Evolutionary conservation across 495 filamentous ascomycete genomes (phyloP).

Genomic region (Aspergillus steynii): DNA sequence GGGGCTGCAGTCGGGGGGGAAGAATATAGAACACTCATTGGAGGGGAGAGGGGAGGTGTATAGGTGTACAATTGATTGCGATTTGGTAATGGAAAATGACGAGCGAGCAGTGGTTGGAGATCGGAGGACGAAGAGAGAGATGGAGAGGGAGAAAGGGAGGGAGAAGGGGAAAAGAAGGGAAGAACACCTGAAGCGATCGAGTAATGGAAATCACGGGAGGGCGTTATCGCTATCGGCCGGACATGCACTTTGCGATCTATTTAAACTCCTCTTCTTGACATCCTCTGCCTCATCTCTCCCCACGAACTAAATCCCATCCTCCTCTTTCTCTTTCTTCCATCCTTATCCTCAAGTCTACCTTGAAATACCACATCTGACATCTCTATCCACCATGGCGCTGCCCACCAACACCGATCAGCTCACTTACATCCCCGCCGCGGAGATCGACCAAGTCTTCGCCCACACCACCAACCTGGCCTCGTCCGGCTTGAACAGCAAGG

Average conservation of each 20-base stretch:
- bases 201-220: conserved; percentile 16
- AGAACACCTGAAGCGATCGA: conserved; percentile 15
- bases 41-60: conserved; percentile 4
- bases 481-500: conserved; percentile 65
- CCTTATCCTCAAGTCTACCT: neutral
- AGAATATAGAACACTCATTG: neutral
- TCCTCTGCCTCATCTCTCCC: too few relatives aligned
- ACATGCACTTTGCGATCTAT: neutral
- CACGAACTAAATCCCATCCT: neutral
- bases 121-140: conserved; percentile 1
- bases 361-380: neutral
- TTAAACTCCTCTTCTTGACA: neutral
- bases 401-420: conserved; percentile 14
- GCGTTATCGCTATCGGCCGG: conserved; percentile 9
- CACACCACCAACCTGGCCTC: conserved; percentile 72
- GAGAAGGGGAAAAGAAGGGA: neutral
- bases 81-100: conserved; percentile 14
- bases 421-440: conserved; percentile 45
- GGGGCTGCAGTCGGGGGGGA: neutral
- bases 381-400: conserved; percentile 12
- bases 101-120: neutral
- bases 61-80: conserved; percentile 13
- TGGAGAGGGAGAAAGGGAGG: neutral
- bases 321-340: neutral
- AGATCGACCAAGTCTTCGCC: conserved; percentile 71